Base-by-base conservation (phyloP, 768 basidiomycete genomes). In the Pisolithus microcarpus region DNA sequence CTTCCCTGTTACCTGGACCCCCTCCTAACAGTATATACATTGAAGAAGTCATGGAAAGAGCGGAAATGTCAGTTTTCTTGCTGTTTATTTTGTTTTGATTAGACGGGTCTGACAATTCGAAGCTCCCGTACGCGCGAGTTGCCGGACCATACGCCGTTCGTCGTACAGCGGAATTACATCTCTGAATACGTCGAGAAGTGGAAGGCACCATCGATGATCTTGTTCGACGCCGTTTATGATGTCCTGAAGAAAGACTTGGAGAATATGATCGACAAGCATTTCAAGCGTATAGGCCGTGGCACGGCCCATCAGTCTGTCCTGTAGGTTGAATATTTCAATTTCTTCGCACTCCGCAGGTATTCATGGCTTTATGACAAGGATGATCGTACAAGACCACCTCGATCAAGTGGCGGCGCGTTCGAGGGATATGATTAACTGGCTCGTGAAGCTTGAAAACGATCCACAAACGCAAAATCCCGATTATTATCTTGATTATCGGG, bases 121-220 rank as follows among this genome's bases (percentile, higher is more conserved):
- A 89, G 87, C 19, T 78, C 87, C 1, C 75, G 81, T 3, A 82
- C 85, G 0, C 78, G 87, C 1, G 85, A 88, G 56, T 72, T 88
- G 0, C 85, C 85, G 0, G 81, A 78, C 13, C 75, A 76, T 54
- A 84, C 79, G 52, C 85, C 85, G 0, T 87, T 82, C 52, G 68
- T 80, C 0, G 80, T 87, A 0, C 77, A 80, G 44, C 62, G 71
- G 8, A 58, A 63, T 0, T 82, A 76, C 53, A 83, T 88, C 43
- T 46, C 58, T 1, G 51, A 64, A 1, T 62, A 80, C 28, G 71
- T 76, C 3, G 31, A 56, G 16, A 57, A 76, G 43, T 87, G 85
- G 86, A 44, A 50, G 0, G 38, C 34, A 0, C 86, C 84, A 0
- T 67, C 80, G 0, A 58, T 71, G n/a, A 21, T 46, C 0, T 70